phyloP scores from a whole-genome alignment of 768 basidiomycete species.

The Trametes sanguinea region DNA sequence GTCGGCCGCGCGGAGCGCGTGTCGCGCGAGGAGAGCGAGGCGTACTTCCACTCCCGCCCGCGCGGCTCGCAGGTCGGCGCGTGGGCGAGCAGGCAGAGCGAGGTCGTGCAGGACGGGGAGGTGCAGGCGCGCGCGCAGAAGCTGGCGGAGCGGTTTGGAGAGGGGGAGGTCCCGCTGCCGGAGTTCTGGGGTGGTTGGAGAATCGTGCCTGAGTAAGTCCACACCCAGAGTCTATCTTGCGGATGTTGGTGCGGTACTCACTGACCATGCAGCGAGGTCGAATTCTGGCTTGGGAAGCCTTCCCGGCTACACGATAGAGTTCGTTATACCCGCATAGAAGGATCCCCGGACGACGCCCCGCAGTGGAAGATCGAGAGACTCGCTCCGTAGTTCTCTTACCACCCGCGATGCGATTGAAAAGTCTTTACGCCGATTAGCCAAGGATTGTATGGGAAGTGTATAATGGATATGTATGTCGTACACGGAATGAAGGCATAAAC shows the following conservation, averaged over 20 bases:
- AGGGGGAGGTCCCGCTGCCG: conserved; percentile 69
- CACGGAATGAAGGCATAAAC: too few relatives aligned
- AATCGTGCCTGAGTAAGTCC: conserved; percentile 80
- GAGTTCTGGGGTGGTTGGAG: conserved; percentile 98
- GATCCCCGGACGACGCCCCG: conserved; percentile 48
- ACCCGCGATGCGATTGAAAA: not conserved
- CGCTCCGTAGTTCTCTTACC: conserved; percentile 45
- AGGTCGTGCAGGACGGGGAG: conserved; percentile 71
- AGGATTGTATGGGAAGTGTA: not conserved
- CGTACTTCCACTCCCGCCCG: conserved; percentile 83
- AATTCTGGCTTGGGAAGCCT: conserved; percentile 98
- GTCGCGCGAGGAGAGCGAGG: conserved; percentile 66
- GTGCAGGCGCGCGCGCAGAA: conserved; percentile 61
- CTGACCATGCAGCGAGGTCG: conserved; percentile 69
- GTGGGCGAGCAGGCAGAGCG: conserved; percentile 91
- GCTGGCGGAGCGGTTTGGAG: conserved; percentile 57
- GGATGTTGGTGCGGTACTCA: conserved; percentile 1
- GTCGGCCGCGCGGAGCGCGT: conserved; percentile 86
- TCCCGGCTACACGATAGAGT: conserved; percentile 92
- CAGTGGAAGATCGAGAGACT: conserved; percentile 81
- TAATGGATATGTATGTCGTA: not conserved
- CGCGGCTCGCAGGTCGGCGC: conserved; percentile 86
- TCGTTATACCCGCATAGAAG: conserved; percentile 62
- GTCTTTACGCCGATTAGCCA: not conserved
- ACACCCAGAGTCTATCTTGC: not conserved